Evolutionary conservation across 2,329 filamentous ascomycete genomes (phyloP), one percentile per base, ranked within the genome.

Genomic region (Colletotrichum tabaci): DNA sequence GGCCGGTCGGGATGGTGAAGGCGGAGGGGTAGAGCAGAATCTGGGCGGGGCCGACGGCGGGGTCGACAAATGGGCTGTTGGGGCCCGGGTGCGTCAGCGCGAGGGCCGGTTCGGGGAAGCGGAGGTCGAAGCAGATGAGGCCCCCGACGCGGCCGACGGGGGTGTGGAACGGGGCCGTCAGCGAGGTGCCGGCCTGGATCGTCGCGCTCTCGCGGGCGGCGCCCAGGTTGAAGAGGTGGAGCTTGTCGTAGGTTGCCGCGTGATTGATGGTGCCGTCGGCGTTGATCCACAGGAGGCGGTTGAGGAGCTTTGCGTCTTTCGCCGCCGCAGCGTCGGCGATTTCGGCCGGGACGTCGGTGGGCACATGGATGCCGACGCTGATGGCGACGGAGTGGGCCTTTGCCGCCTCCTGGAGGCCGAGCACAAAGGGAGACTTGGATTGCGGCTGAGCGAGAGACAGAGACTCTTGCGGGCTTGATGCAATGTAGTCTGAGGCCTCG

Each of bases 401-500:
- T 1, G 95, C 95, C 23, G 91, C 90, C 26, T 88, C 83, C 73
- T 90, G 91, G 2, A 98, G 88, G 4, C 95, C 95, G 0, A 87
- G 83, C 15, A 98, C 92, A 80, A 98, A 98, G 38, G 89, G 87
- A 15, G 91, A 94, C 26, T 86, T 84, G 2, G 87, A 80, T 49
- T 92, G 88, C 3, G 94, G 87, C 69, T 88, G 88, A 74, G 90
- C 94, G 12, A 98, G 90, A 5, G 89, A 86, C 10, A 95, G 82
- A 0, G 92, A 93, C 76, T 95, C 91, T 13, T 88, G 81, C 2
- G 91, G 86, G 0, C 90, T 91, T 2, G 88, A 85, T 23, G 90
- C 92, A 77, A 98, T 95, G 85, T 98, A 98, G 84, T 98, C 95
- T 67, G 90, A 90, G 30, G 96, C 96, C 87, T 98, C 96, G 15